These are phyloP conservation scores for Leptographium lundbergii DNA, from an alignment of 2,329 filamentous ascomycete genomes.

Conservation along the genomic window DNA sequence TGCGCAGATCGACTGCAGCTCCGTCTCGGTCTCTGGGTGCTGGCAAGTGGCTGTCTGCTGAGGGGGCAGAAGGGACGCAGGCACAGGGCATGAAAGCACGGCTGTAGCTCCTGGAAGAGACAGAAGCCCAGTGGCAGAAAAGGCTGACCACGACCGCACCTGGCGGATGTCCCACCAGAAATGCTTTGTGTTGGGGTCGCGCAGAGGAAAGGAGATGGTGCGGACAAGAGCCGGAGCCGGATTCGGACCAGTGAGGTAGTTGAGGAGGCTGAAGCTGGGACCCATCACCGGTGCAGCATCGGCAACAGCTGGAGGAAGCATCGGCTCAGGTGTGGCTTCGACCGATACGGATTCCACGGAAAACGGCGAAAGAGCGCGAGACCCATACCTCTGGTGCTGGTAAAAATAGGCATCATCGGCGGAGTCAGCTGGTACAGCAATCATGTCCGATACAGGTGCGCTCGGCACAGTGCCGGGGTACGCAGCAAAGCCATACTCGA, in stretches of 20 bases:
- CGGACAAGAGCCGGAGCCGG: conserved; percentile 73
- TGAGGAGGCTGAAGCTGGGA: conserved; percentile 58
- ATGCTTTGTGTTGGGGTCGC: conserved; percentile 59
- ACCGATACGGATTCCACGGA: conserved; percentile 20
- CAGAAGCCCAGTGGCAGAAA: conserved; percentile 60
- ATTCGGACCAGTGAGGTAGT: conserved; percentile 68
- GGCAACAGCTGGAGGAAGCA: conserved; percentile 56
- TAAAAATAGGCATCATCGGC: conserved; percentile 26
- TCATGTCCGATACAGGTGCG: neutral
- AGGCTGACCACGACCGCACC: conserved; percentile 69
- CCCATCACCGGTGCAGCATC: conserved; percentile 64
- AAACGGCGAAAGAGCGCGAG: conserved; percentile 33
- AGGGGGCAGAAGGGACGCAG: conserved; percentile 45
- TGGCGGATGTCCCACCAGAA: conserved; percentile 97
- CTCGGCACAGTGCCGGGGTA: conserved; percentile 54
- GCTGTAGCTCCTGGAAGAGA: conserved; percentile 59
- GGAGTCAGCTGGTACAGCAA: conserved; percentile 11
- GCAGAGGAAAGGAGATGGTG: conserved; percentile 57
- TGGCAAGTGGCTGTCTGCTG: conserved; percentile 39
- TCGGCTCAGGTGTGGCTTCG: conserved; percentile 22
- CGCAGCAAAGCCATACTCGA: conserved; percentile 69
- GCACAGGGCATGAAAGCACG: conserved; percentile 59
- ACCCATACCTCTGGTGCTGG: conserved; percentile 32
- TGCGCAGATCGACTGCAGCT: conserved; percentile 63
- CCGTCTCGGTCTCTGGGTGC: conserved; percentile 65